phyloP scores from a whole-genome alignment of 345 rosid genomes.

The Diplotaxis tenuifolia region DNA sequence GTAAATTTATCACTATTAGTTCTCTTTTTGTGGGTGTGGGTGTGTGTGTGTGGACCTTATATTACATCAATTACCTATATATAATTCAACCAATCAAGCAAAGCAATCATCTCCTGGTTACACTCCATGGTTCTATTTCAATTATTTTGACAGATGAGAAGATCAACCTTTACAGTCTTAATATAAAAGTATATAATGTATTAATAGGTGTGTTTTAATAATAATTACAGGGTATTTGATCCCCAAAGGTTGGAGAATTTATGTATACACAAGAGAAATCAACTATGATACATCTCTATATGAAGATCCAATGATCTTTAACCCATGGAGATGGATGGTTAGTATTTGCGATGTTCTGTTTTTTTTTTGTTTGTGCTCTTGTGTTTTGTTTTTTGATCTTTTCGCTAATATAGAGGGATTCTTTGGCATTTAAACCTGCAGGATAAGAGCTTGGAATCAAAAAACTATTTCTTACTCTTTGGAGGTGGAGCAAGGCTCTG shows the following conservation, averaged over 20 bases:
- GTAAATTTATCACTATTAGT: neutral
- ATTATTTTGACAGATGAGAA: slow-evolving; percentile 39
- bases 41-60: slow-evolving; percentile 52
- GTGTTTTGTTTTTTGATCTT: neutral
- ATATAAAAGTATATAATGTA: neutral
- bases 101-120: slow-evolving; percentile 46
- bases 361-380: neutral
- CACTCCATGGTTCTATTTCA: slow-evolving; percentile 42
- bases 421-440: slow-evolving; percentile 29
- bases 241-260: slow-evolving; percentile 96
- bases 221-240: slow-evolving; percentile 60
- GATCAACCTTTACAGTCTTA: neutral
- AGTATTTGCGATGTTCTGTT: neutral
- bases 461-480: slow-evolving; percentile 57
- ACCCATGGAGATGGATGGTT: slow-evolving; percentile 98
- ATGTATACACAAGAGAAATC: slow-evolving; percentile 79
- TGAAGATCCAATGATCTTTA: slow-evolving; percentile 71
- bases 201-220: neutral
- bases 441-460: slow-evolving; percentile 68
- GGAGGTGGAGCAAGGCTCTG: slow-evolving; percentile 93
- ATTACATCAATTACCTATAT: slow-evolving; percentile 47
- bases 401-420: neutral
- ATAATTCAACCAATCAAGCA: slow-evolving; percentile 64
- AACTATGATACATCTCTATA: slow-evolving; percentile 64
- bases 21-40: neutral